These are phyloP conservation scores for Protostelium mycophagum DNA, from an alignment of 78 protist genomes.

Conservation along the genomic window DNA sequence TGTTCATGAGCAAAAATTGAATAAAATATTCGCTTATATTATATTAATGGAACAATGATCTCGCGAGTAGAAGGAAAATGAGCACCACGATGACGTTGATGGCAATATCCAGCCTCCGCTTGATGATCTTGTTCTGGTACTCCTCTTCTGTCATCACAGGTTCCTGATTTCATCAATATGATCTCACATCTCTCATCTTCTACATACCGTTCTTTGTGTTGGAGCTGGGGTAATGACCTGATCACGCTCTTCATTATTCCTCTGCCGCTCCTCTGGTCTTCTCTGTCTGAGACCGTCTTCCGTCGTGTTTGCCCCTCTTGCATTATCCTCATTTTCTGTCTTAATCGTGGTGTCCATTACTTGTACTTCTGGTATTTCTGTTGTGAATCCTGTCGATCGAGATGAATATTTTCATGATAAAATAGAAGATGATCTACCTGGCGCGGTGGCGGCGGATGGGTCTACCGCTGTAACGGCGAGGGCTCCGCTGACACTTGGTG, in stretches of 20 bases:
- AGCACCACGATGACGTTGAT: neutral
- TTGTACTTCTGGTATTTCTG: neutral
- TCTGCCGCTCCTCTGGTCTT: neutral
- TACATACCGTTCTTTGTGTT: too few species aligned
- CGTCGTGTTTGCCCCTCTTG: neutral
- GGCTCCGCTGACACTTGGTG: neutral
- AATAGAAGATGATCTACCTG: neutral
- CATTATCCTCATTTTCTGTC: neutral
- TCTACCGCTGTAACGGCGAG: neutral
- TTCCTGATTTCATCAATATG: neutral
- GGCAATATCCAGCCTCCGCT: neutral
- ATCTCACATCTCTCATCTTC: too few species aligned
- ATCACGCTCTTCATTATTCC: too few species aligned
- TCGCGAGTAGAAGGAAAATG: neutral
- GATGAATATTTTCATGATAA: neutral
- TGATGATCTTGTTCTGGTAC: neutral
- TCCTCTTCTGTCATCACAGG: neutral
- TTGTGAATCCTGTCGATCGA: neutral
- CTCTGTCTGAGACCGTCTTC: neutral
- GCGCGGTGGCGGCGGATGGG: neutral
- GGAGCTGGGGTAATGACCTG: too few species aligned
- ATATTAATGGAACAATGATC: too few species aligned
- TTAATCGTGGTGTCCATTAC: neutral
- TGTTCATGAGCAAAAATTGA: too few species aligned
- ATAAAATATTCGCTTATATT: too few species aligned